Base-by-base conservation (phyloP, 1,284 basidiomycete genomes). In the Cutaneotrichosporon cutaneum region DNA sequence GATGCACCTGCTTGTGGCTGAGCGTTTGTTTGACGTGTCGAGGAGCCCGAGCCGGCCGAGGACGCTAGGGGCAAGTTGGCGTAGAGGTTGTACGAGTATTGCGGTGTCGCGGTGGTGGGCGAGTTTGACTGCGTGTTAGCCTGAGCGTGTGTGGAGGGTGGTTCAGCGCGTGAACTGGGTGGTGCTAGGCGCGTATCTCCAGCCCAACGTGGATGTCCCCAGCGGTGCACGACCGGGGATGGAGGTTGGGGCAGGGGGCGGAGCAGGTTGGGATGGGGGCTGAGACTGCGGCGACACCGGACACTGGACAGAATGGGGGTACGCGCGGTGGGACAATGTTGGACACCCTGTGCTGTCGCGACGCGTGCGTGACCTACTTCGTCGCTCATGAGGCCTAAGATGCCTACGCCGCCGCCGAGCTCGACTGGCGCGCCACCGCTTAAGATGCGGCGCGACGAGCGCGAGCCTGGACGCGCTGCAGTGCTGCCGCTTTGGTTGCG, bases 361-460 rank as follows among this genome's bases (percentile, higher is more conserved):
- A 54, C 35, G 52, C 35, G 52, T 54, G 52, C 35, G 52, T 54
- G 52, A 66, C 65, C 53, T 48, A 64, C 65, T 57, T 66, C 62
- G 47, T 64, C 58, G 22, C 21, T 58, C 21, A 55, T 27, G 13
- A 62, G 56, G 21, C 72, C 73, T 26, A 75, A 58, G 4, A 66
- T 64, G 22, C 74, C 74, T 11, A 67, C 70, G 22, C 74, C 74
- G n/a, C 74, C 74, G 22, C 74, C 74, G 7, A 74, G 66, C 21
- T 71, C 55, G 26, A 75, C 69, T 3, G 68, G 64, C 5, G 64
- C 59, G 14, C 63, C 63, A 7, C 63, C 62, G 48, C 66, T 69
- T 16, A 63, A 56, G 30, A 66, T 63, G 33, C 58, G 61, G 14
- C 64, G 61, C 18, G 64, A 66, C 24, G 64, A 63, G 39, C 64